phyloP scores from a whole-genome alignment of 2,329 filamentous ascomycete genomes.

The Ophiostoma novo-ulmi region DNA sequence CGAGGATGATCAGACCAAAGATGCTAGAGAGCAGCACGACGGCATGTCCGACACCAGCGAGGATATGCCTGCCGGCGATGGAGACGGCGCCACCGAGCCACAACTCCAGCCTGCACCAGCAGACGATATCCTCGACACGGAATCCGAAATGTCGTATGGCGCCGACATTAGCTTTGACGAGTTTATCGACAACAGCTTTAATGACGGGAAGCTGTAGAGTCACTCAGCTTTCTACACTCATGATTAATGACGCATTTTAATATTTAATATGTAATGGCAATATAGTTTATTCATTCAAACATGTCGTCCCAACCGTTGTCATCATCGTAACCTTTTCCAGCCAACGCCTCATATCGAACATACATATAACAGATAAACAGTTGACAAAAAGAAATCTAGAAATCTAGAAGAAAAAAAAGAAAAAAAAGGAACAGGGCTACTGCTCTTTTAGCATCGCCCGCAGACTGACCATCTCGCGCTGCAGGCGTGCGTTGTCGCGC shows the following conservation, averaged over 20 bases:
- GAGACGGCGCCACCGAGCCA: background rate
- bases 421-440: conserved; percentile 1
- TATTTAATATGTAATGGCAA: background rate
- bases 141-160: conserved; percentile 4
- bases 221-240: background rate
- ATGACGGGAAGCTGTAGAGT: background rate
- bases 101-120: background rate
- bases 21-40: background rate
- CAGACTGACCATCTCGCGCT: conserved; percentile 72
- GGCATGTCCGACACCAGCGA: background rate
- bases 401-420: background rate
- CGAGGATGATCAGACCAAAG: background rate
- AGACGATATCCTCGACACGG: background rate
- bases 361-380: background rate
- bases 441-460: conserved; percentile 48
- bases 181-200: background rate
- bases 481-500: conserved; percentile 79
- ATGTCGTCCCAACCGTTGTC: conserved; percentile 6
- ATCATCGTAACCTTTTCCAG: conserved; percentile 13
- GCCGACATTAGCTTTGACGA: conserved; percentile 10
- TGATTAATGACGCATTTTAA: background rate
- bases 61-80: background rate
- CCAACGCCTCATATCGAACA: conserved; percentile 19
- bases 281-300: background rate
- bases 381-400: background rate